phyloP scores from a whole-genome alignment of 495 filamentous ascomycete species.

The Penicillium fimorum region DNA sequence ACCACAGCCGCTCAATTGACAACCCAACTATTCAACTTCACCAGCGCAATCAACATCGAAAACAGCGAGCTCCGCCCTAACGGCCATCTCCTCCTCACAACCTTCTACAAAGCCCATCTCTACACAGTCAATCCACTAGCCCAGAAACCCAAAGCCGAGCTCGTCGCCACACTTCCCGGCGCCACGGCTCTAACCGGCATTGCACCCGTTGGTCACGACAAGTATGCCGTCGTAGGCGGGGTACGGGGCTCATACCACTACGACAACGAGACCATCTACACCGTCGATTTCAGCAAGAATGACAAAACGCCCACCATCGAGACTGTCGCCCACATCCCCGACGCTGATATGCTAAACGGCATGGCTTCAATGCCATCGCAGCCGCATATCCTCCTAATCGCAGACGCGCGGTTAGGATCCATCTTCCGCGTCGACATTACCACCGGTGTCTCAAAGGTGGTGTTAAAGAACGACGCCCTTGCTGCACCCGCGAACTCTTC shows the following conservation, averaged over 20 bases:
- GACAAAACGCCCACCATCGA: slow-evolving; percentile 8
- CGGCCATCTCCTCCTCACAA: slow-evolving; percentile 44
- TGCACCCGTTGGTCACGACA: slow-evolving; percentile 36
- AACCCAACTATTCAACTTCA: slow-evolving; percentile 25
- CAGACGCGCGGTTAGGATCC: slow-evolving; percentile 39
- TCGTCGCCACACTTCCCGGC: slow-evolving; percentile 40
- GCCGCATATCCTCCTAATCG: slow-evolving; percentile 27
- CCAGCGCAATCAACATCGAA: slow-evolving; percentile 33
- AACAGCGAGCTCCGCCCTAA: slow-evolving; percentile 48
- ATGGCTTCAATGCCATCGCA: slow-evolving; percentile 26
- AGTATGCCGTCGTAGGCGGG: slow-evolving; percentile 38
- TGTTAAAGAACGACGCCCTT: slow-evolving; percentile 24
- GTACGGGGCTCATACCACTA: slow-evolving; percentile 31
- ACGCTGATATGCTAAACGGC: slow-evolving; percentile 43
- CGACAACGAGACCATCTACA: slow-evolving; percentile 29
- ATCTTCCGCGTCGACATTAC: slow-evolving; percentile 41
- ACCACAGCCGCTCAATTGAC: not conserved
- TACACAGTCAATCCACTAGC: slow-evolving; percentile 27
- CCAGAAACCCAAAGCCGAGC: slow-evolving; percentile 24
- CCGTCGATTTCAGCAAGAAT: slow-evolving; percentile 33
- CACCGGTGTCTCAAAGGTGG: slow-evolving; percentile 34
- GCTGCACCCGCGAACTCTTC: slow-evolving; percentile 13
- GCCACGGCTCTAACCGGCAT: slow-evolving; percentile 37
- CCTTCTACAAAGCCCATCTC: slow-evolving; percentile 28
- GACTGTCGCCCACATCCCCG: slow-evolving; percentile 29